phyloP scores from a whole-genome alignment of 805 yeast species.

The Ogataea pilisensis region DNA sequence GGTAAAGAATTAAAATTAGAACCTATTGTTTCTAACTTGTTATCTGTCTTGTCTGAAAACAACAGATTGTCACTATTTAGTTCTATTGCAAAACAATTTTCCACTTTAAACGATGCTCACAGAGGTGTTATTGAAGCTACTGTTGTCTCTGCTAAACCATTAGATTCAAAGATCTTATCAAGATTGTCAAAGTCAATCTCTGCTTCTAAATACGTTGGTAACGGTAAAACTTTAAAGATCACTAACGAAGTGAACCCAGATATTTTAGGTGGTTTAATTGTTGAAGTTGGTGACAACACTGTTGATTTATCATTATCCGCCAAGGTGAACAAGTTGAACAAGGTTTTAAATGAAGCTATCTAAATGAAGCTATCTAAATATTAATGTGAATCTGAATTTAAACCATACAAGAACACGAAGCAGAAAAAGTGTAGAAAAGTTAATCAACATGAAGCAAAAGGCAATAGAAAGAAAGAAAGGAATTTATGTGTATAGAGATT shows the following conservation, averaged over 20 bases:
- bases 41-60: slow-evolving; percentile 86
- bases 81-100: slow-evolving; percentile 65
- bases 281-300: slow-evolving; percentile 95
- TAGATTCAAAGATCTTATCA: slow-evolving; percentile 74
- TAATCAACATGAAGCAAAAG: too few species aligned
- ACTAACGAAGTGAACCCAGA: slow-evolving; percentile 82
- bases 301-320: slow-evolving; percentile 86
- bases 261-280: slow-evolving; percentile 91
- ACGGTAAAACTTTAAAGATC: slow-evolving; percentile 80
- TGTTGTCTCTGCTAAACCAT: slow-evolving; percentile 80
- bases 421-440: too few species aligned
- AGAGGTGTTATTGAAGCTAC: slow-evolving; percentile 91
- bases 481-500: too few species aligned
- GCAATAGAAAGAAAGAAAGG: too few species aligned
- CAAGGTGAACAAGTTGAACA: slow-evolving; percentile 85
- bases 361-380: too few species aligned
- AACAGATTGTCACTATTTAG: slow-evolving; percentile 77
- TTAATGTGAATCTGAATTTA: too few species aligned
- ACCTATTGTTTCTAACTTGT: slow-evolving; percentile 71
- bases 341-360: slow-evolving; percentile 79
- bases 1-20: slow-evolving; percentile 49
- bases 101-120: slow-evolving; percentile 78
- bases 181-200: slow-evolving; percentile 77
- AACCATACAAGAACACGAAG: too few species aligned
- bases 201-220: slow-evolving; percentile 76